phyloP scores from a whole-genome alignment of 768 basidiomycete species.

The Boletus sp. region DNA sequence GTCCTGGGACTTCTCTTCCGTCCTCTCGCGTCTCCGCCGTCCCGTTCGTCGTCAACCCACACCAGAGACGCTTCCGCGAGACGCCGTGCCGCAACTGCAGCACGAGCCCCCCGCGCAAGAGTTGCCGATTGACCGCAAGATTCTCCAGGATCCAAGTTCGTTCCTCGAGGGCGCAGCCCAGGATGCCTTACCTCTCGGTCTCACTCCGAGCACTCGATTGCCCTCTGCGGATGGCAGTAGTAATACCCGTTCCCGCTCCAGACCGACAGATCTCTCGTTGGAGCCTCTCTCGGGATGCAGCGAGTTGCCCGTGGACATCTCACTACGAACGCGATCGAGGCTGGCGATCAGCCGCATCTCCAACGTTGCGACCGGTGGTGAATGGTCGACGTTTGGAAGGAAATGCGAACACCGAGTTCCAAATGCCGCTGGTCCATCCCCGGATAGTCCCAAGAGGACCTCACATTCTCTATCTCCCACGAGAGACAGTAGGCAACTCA shows the following conservation, averaged over 20 bases:
- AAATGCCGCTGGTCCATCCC: constrained; percentile 12
- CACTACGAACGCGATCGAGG: constrained; percentile 11
- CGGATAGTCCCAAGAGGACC: constrained; percentile 7
- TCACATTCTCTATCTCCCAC: constrained; percentile 22
- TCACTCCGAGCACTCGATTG: constrained; percentile 29
- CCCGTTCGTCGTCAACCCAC: constrained; percentile 22
- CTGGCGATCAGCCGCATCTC: constrained; percentile 17
- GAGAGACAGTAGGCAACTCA: constrained; percentile 12
- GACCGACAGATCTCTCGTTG: not conserved
- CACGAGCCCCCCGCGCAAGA: not conserved
- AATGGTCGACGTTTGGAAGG: constrained; percentile 38
- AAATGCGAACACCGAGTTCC: constrained; percentile 13
- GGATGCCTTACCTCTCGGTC: constrained; percentile 15
- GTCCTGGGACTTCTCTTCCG: constrained; percentile 27
- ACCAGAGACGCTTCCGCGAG: constrained; percentile 11
- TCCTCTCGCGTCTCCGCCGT: constrained; percentile 34
- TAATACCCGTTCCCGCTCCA: constrained; percentile 1
- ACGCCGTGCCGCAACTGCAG: not conserved
- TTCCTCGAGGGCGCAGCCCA: constrained; percentile 18
- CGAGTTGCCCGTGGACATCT: constrained; percentile 7
- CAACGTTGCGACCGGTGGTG: constrained; percentile 17
- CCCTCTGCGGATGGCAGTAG: constrained; percentile 11
- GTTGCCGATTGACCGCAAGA: constrained; percentile 24
- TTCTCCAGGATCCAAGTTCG: constrained; percentile 31
- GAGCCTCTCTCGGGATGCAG: not conserved